Conservation (phyloP, 2,329 filamentous ascomycete genomes). For the Orbilia javanica region DNA sequence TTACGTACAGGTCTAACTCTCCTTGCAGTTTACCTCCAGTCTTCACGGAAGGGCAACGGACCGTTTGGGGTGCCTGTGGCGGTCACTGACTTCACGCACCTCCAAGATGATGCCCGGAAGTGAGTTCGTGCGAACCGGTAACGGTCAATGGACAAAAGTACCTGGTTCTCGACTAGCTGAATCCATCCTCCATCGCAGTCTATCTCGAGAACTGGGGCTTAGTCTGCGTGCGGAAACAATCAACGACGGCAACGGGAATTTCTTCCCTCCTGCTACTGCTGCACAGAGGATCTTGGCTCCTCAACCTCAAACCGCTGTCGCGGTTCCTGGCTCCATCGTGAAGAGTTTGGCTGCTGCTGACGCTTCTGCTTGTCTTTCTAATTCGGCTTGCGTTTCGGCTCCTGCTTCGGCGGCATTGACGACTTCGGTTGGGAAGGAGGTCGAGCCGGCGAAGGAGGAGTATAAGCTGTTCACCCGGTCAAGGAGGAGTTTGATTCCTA, state of each 20-base stretch:
- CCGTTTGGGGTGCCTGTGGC: not conserved
- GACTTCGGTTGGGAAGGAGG: conserved; percentile 3
- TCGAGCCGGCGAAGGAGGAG: conserved; percentile 40
- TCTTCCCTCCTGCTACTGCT: conserved; percentile 33
- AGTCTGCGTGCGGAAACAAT: conserved; percentile 46
- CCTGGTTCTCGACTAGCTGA: conserved; percentile 33
- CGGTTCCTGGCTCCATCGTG: not conserved
- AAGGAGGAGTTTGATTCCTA: not conserved
- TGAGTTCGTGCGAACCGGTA: conserved; percentile 37
- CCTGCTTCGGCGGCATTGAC: not conserved
- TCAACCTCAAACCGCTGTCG: conserved; percentile 10
- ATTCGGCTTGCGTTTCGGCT: too few relatives aligned
- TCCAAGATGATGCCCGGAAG: conserved; percentile 34
- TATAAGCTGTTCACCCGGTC: conserved; percentile 33
- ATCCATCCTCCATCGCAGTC: conserved; percentile 44
- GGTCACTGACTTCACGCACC: not conserved
- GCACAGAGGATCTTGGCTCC: conserved; percentile 2
- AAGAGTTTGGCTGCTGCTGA: not conserved
- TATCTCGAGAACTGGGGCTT: conserved; percentile 42
- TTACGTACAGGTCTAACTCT: not conserved
- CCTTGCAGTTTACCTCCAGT: not conserved
- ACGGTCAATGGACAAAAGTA: conserved; percentile 46
- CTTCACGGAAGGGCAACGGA: not conserved
- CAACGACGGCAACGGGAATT: conserved; percentile 22
- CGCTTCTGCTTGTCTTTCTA: not conserved